A percentile compares a stretch with the other conserved stretches of the same genome.
These are phyloP conservation scores for Lagenidium sp. DNA, from an alignment of 352 stramenopile species.

Conservation along the genomic window DNA sequence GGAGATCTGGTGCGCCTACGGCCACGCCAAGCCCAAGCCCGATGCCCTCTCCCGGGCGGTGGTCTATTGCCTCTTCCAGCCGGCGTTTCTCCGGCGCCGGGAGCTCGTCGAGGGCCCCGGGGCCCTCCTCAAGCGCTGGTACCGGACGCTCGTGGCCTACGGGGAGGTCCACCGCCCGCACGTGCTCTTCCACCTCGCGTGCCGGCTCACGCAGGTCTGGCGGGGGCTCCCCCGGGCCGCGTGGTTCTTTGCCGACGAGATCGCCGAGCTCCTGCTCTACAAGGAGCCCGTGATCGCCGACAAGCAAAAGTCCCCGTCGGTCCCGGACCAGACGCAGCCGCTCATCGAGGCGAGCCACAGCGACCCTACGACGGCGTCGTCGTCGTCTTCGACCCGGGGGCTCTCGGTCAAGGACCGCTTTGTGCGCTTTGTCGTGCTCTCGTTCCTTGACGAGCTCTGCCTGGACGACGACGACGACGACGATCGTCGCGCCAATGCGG, in stretches of 20 bases:
- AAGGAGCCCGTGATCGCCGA: constrained; percentile 59
- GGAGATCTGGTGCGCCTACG: constrained; percentile 63
- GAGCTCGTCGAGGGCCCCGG: constrained; percentile 9
- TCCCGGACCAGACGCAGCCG: constrained; percentile 2
- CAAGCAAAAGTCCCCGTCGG: constrained; percentile 15
- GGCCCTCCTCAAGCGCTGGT: constrained; percentile 46
- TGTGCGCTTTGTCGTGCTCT: constrained; percentile 59
- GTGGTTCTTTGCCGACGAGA: constrained; percentile 46
- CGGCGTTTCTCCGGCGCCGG: constrained; percentile 32
- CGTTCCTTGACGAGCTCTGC: constrained; percentile 36
- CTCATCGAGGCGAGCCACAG: constrained; percentile 38
- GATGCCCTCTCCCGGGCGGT: constrained; percentile 58
- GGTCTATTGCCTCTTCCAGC: constrained; percentile 64
- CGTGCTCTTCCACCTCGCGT: constrained; percentile 71
- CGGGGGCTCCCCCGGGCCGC: constrained; percentile 35
- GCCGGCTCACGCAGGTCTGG: constrained; percentile 57
- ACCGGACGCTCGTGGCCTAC: constrained; percentile 39
- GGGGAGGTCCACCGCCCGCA: constrained; percentile 55
- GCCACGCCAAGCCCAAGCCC: constrained; percentile 55
- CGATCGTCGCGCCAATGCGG: neutral
- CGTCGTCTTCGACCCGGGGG: constrained; percentile 7
- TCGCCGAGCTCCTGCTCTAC: constrained; percentile 63
- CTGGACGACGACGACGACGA: constrained; percentile 2
- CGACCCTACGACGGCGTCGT: neutral
- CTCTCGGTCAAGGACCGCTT: constrained; percentile 49